Evolutionary conservation across 2,329 filamentous ascomycete genomes (phyloP).

Genomic region (Trichoderma asperellum): DNA sequence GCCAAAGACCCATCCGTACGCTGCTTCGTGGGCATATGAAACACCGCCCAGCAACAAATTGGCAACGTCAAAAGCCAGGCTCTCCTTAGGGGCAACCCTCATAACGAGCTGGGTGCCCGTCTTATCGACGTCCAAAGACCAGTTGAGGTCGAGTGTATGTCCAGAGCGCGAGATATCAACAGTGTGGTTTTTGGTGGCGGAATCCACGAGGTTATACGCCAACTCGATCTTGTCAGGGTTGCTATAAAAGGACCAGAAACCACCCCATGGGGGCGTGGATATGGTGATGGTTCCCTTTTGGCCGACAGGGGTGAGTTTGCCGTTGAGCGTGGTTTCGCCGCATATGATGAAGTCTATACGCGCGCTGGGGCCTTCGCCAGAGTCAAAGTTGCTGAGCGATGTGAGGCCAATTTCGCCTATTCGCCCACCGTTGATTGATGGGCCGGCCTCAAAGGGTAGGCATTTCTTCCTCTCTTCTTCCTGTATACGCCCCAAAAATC

Average conservation of each 20-base stretch:
- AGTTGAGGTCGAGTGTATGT: neutral
- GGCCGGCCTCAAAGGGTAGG: neutral
- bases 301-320: neutral
- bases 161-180: neutral
- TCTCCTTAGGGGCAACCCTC: neutral
- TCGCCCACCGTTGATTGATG: neutral
- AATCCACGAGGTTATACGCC: constrained; percentile 1
- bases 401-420: neutral
- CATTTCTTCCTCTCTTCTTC: neutral
- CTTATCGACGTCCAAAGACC: neutral
- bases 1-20: constrained; percentile 2
- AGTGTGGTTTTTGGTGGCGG: neutral
- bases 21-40: neutral
- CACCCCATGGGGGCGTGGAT: neutral
- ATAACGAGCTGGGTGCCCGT: neutral
- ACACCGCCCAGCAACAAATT: neutral
- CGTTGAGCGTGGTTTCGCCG: neutral
- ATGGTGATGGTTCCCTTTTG: neutral
- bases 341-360: neutral
- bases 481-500: neutral
- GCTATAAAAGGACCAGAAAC: neutral
- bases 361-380: neutral
- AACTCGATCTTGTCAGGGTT: neutral
- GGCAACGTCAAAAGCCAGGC: neutral
- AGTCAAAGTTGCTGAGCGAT: constrained; percentile 3